These are phyloP conservation scores for Apophysomyces trapeziformis DNA, from an alignment of 371 early-diverging fungal species.

Conservation along the genomic window DNA sequence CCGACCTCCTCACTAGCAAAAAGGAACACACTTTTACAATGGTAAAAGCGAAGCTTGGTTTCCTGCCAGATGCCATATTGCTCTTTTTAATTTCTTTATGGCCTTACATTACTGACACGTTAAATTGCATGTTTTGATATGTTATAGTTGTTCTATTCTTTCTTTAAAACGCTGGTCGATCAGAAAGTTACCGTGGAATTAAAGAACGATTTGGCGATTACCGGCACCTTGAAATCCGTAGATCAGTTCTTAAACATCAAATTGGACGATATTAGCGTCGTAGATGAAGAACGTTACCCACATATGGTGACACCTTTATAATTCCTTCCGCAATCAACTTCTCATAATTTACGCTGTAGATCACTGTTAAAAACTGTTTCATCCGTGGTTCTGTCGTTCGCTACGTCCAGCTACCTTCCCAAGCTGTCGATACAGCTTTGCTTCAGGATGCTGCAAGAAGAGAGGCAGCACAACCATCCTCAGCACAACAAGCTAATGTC, in stretches of 20 bases:
- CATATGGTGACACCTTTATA: conserved; percentile 81
- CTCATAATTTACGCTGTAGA: conserved; percentile 46
- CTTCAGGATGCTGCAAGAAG: conserved; percentile 96
- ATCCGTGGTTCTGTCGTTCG: conserved; percentile 98
- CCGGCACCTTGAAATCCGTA: conserved; percentile 93
- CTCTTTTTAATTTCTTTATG: too few species aligned
- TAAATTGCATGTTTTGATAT: neutral
- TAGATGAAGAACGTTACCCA: conserved; percentile 90
- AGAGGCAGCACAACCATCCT: conserved; percentile 74
- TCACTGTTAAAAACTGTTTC: conserved; percentile 95
- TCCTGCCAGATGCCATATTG: too few species aligned
- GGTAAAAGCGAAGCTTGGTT: too few species aligned
- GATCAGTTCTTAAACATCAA: conserved; percentile 99
- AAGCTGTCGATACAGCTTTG: conserved; percentile 90
- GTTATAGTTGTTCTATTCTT: conserved; percentile 87
- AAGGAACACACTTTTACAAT: too few species aligned
- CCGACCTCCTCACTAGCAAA: too few species aligned
- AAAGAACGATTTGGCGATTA: conserved; percentile 96
- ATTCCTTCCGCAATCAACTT: neutral
- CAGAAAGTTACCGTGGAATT: conserved; percentile 96
- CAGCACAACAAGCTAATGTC: conserved; percentile 56
- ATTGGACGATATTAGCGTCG: conserved; percentile 88
- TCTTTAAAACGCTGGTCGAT: conserved; percentile 98
- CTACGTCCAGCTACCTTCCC: conserved; percentile 91
- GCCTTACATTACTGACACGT: neutral